Evolutionary conservation across 176 grass and related monocot genomes (phyloP).

Genomic region (Eremochloa ophiuroides): DNA sequence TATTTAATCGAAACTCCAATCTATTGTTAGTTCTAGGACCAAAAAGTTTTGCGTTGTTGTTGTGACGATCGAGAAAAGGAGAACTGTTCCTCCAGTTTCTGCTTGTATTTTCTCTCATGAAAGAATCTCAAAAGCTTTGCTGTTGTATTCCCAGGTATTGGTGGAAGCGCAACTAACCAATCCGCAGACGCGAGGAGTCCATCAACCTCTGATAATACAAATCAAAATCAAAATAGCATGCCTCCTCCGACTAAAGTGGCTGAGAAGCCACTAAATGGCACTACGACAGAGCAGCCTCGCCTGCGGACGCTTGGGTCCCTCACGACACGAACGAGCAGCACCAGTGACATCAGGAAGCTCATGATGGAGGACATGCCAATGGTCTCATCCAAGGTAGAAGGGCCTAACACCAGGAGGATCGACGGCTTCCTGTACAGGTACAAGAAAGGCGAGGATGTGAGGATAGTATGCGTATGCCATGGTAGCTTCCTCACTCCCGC

Average conservation of each 20-base stretch:
- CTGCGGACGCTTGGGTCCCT: constrained; percentile 36
- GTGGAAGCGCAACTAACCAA: constrained; percentile 9
- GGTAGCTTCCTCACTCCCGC: constrained; percentile 83
- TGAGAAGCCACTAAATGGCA: constrained; percentile 9
- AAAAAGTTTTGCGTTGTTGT: not conserved
- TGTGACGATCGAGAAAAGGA: not conserved
- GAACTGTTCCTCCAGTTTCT: constrained; percentile 4
- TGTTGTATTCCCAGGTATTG: constrained; percentile 21
- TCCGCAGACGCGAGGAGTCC: constrained; percentile 12
- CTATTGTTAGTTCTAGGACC: not conserved
- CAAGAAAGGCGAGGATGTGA: constrained; percentile 64
- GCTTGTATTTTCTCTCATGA: not conserved
- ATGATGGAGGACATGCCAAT: constrained; percentile 92
- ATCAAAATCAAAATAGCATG: not conserved
- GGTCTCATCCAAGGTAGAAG: constrained; percentile 74
- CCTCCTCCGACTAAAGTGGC: not conserved
- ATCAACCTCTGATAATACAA: constrained; percentile 27
- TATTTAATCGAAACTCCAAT: constrained; percentile 12
- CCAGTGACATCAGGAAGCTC: constrained; percentile 33
- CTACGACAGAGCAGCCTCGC: constrained; percentile 3
- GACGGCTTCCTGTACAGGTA: constrained; percentile 88
- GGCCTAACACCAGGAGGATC: constrained; percentile 50
- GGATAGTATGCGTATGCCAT: constrained; percentile 90
- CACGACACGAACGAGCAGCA: constrained; percentile 34
- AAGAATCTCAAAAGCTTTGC: not conserved